phyloP scores from a whole-genome alignment of 306 rosid species.

The Cicer cuneatum region DNA sequence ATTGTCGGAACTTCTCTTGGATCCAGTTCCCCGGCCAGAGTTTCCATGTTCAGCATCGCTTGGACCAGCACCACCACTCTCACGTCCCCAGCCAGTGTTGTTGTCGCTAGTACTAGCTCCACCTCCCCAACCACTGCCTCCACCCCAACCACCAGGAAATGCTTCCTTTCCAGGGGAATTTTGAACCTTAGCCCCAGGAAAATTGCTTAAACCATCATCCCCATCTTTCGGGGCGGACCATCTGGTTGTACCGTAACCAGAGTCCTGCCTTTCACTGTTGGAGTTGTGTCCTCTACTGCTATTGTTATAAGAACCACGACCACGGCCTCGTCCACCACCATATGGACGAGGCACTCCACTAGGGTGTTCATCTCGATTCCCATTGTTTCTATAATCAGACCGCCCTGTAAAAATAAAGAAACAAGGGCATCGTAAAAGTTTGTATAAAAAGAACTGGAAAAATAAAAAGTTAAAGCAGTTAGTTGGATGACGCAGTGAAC shows the following conservation, averaged over 20 bases:
- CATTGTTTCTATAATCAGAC: constrained; percentile 63
- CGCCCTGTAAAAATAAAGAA: constrained; percentile 55
- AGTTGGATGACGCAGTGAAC: constrained; percentile 21
- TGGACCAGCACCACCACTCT: constrained; percentile 16
- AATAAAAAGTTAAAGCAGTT: not conserved
- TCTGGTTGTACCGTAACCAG: constrained; percentile 57
- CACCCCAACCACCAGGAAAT: constrained; percentile 88
- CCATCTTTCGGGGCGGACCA: constrained; percentile 77
- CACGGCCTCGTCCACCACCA: constrained; percentile 69
- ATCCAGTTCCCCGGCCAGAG: constrained; percentile 21
- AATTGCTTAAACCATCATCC: constrained; percentile 68
- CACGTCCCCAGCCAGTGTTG: constrained; percentile 37
- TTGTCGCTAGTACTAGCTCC: constrained; percentile 39
- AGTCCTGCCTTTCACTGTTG: constrained; percentile 69
- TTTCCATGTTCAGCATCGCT: constrained; percentile 6
- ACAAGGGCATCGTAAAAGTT: not conserved
- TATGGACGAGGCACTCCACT: constrained; percentile 93
- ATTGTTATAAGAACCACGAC: constrained; percentile 67
- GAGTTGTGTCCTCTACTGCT: constrained; percentile 62
- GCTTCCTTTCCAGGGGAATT: constrained; percentile 92
- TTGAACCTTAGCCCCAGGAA: constrained; percentile 80
- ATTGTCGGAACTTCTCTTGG: constrained; percentile 6
- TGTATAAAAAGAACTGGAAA: not conserved
- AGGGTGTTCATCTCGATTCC: constrained; percentile 76
- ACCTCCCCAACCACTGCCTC: constrained; percentile 48